Conservation (phyloP, 495 filamentous ascomycete species). For the Parathielavia appendiculata region DNA sequence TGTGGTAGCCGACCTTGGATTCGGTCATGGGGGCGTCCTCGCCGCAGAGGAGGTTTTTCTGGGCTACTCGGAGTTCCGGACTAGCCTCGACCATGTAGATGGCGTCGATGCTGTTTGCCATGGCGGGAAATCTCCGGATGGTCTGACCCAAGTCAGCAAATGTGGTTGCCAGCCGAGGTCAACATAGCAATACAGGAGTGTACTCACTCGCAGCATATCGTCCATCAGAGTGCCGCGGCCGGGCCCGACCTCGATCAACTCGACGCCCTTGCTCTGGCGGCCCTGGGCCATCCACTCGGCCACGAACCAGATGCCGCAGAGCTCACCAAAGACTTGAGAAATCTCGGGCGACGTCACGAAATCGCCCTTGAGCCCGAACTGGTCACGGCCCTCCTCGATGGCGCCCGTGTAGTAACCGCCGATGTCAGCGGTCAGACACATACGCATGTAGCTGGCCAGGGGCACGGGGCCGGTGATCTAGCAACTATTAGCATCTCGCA, state of each 20-base stretch:
- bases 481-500: conserved; percentile 8
- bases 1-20: conserved; percentile 67
- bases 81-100: conserved; percentile 93
- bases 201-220: conserved; percentile 80
- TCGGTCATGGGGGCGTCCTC: conserved; percentile 61
- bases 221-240: conserved; percentile 95
- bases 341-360: conserved; percentile 98
- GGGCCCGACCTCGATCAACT: conserved; percentile 89
- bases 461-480: conserved; percentile 83
- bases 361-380: conserved; percentile 86
- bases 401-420: conserved; percentile 90
- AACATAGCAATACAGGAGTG: too few relatives aligned
- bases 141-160: conserved; percentile 50
- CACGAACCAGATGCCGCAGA: conserved; percentile 89
- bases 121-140: conserved; percentile 71
- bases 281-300: conserved; percentile 95
- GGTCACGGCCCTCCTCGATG: conserved; percentile 58
- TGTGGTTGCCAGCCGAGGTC: not conserved
- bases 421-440: conserved; percentile 87
- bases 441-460: conserved; percentile 93
- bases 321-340: conserved; percentile 92
- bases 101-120: conserved; percentile 70
- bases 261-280: conserved; percentile 59
- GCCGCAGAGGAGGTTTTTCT: conserved; percentile 80
- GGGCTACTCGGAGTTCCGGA: conserved; percentile 62